A percentile compares a stretch with the other conserved stretches of the same genome.
Evolutionary conservation across 129 eudicot genomes (phyloP).

Genomic region (Pseudognaphalium luteoalbum): DNA sequence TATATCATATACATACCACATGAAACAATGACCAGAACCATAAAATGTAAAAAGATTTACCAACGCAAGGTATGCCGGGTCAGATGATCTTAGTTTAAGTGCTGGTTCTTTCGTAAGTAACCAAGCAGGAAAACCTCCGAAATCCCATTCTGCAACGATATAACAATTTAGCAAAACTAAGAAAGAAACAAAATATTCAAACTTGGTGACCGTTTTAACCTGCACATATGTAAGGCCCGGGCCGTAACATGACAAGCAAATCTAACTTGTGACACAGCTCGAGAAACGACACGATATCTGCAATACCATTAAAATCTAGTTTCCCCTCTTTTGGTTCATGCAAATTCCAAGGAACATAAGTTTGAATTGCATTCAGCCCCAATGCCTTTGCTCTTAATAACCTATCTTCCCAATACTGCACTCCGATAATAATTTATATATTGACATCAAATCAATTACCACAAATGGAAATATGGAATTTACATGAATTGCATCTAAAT

Average conservation of each 20-base stretch:
- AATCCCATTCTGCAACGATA: conserved; percentile 81
- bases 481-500: too few relatives aligned
- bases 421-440: not conserved
- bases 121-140: conserved; percentile 98
- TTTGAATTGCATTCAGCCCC: conserved; percentile 94
- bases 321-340: conserved; percentile 88
- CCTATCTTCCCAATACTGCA: conserved; percentile 95
- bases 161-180: not conserved
- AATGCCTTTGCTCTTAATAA: conserved; percentile 89
- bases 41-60: conserved; percentile 35
- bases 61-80: conserved; percentile 65
- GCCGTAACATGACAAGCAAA: conserved; percentile 83
- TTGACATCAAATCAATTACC: not conserved
- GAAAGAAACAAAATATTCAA: too few relatives aligned
- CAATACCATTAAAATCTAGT: conserved; percentile 73
- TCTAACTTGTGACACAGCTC: conserved; percentile 77
- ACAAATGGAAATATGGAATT: too few relatives aligned
- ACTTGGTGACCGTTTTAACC: conserved; percentile 41
- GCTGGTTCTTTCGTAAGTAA: conserved; percentile 80
- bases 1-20: not conserved
- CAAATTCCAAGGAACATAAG: conserved; percentile 98
- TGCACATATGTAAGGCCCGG: conserved; percentile 97
- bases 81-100: conserved; percentile 78
- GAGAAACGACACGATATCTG: conserved; percentile 77
- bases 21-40: not conserved